Base-by-base conservation (phyloP, 768 basidiomycete species). In the Lactifluus pinguis region DNA sequence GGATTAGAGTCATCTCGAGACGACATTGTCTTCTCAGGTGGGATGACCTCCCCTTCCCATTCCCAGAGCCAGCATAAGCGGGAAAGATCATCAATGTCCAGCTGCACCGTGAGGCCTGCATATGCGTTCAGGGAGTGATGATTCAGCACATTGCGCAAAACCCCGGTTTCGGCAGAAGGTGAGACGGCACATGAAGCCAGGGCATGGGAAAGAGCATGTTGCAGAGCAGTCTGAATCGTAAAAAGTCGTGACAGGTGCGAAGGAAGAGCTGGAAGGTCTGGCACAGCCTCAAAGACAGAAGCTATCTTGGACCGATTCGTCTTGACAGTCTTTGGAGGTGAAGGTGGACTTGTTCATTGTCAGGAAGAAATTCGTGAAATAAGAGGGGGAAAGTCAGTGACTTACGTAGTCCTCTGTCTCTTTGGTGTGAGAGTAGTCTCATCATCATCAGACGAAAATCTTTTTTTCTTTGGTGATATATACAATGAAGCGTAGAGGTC, bases 51-150 rank as follows among this genome's bases (percentile, higher is more conserved):
- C 6, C 80, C 79, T 68, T 90, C 84, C 91, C 91, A 93, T 70
- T 92, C 91, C 89, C 91, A 92, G 15, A 92, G 61, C 90, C 91
- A 92, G 72, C 90, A 92, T 19, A 93, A 78, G 60, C 86, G 79
- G 59, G 76, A 81, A 49, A 92, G 75, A 67, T 91, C 90, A 52
- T 85, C 80, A n/a, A 83, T 64, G 36, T 80, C 79, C 65, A 89
- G 84, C 57, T 82, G 80, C 4, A 83, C 79, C 1, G 80, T 74
- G 47, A 92, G 74, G 9, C 87, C 89, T 38, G 82, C 69, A 70
- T 89, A 89, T 30, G 84, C 84, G 53, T 76, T 76, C 50, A 90
- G 71, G 41, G 90, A 86, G 52, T 87, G 69, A 67, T 91, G 84
- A 67, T 89, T 92, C 50, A 92, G 77, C 21, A 92, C 88, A 70